Evolutionary conservation across 2,329 filamentous ascomycete species (phyloP).

Genomic region (Curvularia spicifera): DNA sequence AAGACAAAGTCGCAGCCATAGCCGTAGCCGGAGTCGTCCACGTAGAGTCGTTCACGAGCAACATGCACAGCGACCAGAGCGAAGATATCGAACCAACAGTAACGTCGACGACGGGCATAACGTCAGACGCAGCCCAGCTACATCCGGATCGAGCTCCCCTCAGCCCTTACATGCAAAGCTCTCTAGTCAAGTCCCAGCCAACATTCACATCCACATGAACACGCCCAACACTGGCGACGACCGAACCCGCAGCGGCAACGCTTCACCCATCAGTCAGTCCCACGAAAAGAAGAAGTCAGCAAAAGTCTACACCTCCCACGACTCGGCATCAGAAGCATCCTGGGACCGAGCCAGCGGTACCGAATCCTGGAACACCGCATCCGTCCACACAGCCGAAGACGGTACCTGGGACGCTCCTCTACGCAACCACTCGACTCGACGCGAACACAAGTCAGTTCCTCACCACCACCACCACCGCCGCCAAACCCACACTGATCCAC

Average conservation of each 20-base stretch:
- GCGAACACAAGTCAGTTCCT: neutral
- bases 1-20: constrained; percentile 9
- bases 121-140: constrained; percentile 26
- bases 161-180: constrained; percentile 19
- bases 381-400: constrained; percentile 29
- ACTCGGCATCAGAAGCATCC: constrained; percentile 27
- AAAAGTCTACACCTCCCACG: constrained; percentile 17
- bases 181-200: constrained; percentile 17
- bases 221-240: constrained; percentile 15
- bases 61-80: constrained; percentile 17
- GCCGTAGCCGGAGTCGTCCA: constrained; percentile 19
- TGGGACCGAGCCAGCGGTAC: constrained; percentile 32
- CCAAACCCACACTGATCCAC: constrained; percentile 3
- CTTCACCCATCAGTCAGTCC: constrained; percentile 16
- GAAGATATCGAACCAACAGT: constrained; percentile 20
- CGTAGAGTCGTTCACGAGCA: constrained; percentile 12
- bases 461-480: constrained; percentile 16
- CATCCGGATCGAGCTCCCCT: constrained; percentile 26
- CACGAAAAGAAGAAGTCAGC: constrained; percentile 17
- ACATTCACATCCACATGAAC: constrained; percentile 32
- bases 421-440: constrained; percentile 9
- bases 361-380: constrained; percentile 27
- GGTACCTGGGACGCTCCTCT: constrained; percentile 28
- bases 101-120: constrained; percentile 25
- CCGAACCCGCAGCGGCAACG: constrained; percentile 18